Conservation (phyloP, 257 asterid species). For the Jacaranda copaia region DNA sequence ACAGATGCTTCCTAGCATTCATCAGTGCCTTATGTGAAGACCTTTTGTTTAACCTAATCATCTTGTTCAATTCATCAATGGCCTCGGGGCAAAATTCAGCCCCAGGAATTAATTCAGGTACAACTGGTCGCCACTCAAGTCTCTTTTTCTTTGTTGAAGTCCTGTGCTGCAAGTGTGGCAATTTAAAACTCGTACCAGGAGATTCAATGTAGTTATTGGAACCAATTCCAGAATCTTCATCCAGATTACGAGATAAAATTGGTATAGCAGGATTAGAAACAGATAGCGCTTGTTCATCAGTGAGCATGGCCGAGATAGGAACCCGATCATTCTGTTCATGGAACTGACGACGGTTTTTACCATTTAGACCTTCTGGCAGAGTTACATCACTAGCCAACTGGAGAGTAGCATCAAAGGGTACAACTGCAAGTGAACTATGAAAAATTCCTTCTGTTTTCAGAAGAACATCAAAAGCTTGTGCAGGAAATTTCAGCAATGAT, state of each 20-base stretch:
- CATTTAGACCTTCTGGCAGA: slow-evolving; percentile 30
- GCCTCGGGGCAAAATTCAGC: slow-evolving; percentile 57
- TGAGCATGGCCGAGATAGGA: slow-evolving; percentile 32
- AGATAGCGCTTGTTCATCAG: slow-evolving; percentile 36
- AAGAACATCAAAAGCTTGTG: slow-evolving; percentile 35
- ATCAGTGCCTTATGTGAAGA: background rate
- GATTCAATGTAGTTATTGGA: slow-evolving; percentile 32
- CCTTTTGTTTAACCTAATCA: background rate
- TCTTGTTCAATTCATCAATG: slow-evolving; percentile 40
- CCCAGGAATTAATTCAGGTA: slow-evolving; percentile 44
- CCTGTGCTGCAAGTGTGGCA: slow-evolving; percentile 27
- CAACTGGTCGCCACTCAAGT: slow-evolving; percentile 50
- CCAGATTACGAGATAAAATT: slow-evolving; percentile 34
- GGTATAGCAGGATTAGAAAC: slow-evolving; percentile 36
- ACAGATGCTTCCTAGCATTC: slow-evolving; percentile 59
- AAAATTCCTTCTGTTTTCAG: slow-evolving; percentile 44
- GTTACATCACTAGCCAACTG: slow-evolving; percentile 38
- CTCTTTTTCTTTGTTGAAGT: slow-evolving; percentile 34
- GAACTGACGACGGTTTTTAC: slow-evolving; percentile 28
- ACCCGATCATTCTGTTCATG: slow-evolving; percentile 28
- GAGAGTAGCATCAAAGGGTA: slow-evolving; percentile 48
- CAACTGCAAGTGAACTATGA: slow-evolving; percentile 37
- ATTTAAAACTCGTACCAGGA: slow-evolving; percentile 33
- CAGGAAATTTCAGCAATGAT: slow-evolving; percentile 44
- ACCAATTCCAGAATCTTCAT: slow-evolving; percentile 39